Percentiles rank a stretch among this genome's conserved stretches.
phyloP scores from a whole-genome alignment of 176 grass and related monocot species.

The Triticum turgidum region DNA sequence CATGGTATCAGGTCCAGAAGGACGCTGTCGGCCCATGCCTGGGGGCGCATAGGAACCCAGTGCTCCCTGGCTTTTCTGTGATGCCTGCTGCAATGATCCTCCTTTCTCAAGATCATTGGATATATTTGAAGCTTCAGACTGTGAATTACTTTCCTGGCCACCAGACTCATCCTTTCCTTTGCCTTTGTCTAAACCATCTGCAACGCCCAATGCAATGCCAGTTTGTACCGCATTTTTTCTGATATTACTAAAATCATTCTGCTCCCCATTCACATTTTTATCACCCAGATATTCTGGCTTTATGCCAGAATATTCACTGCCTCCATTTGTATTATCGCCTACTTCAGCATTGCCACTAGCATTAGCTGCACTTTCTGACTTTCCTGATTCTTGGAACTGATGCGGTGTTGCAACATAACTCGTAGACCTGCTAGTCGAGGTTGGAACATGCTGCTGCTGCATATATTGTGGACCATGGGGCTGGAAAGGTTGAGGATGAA shows the following conservation, averaged over 20 bases:
- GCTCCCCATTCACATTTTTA: constrained; percentile 38
- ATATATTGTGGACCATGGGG: constrained; percentile 41
- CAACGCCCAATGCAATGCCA: constrained; percentile 18
- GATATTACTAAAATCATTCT: constrained; percentile 29
- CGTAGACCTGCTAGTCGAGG: constrained; percentile 30
- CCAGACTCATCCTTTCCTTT: constrained; percentile 30
- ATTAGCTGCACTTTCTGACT: constrained; percentile 40
- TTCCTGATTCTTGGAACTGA: constrained; percentile 49
- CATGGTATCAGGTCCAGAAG: constrained; percentile 35
- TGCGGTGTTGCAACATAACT: constrained; percentile 40
- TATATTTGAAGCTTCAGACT: constrained; percentile 27
- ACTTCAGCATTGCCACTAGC: constrained; percentile 19
- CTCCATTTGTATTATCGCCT: constrained; percentile 24
- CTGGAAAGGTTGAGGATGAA: constrained; percentile 39
- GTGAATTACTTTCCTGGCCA: constrained; percentile 33
- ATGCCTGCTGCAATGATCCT: constrained; percentile 32
- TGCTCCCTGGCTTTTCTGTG: constrained; percentile 31
- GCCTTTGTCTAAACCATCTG: constrained; percentile 20
- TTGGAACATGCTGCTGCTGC: constrained; percentile 45
- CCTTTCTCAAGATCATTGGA: constrained; percentile 40
- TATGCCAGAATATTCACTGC: constrained; percentile 20
- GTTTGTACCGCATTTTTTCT: constrained; percentile 33
- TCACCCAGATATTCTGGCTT: constrained; percentile 28
- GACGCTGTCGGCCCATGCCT: constrained; percentile 39
- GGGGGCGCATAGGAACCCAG: constrained; percentile 22